These are phyloP conservation scores for Fusarium falciforme DNA, from an alignment of 2,329 filamentous ascomycete genomes.

Conservation along the genomic window DNA sequence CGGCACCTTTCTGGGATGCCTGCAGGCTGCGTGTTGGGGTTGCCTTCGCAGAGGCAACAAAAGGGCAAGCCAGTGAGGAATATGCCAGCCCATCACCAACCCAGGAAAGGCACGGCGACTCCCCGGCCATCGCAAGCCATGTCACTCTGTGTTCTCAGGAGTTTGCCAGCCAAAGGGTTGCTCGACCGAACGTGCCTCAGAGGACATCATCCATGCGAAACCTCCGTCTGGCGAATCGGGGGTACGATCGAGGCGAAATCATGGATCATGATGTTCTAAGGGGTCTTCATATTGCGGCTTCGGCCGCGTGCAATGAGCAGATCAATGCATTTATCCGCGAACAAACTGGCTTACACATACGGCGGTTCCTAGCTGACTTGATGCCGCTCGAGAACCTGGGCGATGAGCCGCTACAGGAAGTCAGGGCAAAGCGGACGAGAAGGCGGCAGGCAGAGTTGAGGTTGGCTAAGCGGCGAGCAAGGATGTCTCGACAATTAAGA, in stretches of 20 bases:
- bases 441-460: conserved; percentile 48
- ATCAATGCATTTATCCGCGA: conserved; percentile 64
- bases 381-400: conserved; percentile 61
- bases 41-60: neutral
- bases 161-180: conserved; percentile 38
- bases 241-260: conserved; percentile 54
- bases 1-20: conserved; percentile 1
- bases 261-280: conserved; percentile 64
- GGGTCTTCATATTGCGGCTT: conserved; percentile 66
- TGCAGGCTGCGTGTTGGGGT: conserved; percentile 11
- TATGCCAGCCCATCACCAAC: neutral
- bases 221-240: conserved; percentile 34
- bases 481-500: conserved; percentile 48
- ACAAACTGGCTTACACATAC: conserved; percentile 64
- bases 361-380: conserved; percentile 66
- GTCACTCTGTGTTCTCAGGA: conserved; percentile 44
- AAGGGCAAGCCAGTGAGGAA: neutral
- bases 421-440: conserved; percentile 41
- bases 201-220: conserved; percentile 51
- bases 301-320: conserved; percentile 66
- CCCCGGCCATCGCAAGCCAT: conserved; percentile 33
- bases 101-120: neutral
- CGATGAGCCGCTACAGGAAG: conserved; percentile 42
- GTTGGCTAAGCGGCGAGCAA: conserved; percentile 50
- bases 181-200: conserved; percentile 50